These are phyloP conservation scores for Neonectria faginata DNA, from an alignment of 2,329 filamentous ascomycete species.

Conservation along the genomic window DNA sequence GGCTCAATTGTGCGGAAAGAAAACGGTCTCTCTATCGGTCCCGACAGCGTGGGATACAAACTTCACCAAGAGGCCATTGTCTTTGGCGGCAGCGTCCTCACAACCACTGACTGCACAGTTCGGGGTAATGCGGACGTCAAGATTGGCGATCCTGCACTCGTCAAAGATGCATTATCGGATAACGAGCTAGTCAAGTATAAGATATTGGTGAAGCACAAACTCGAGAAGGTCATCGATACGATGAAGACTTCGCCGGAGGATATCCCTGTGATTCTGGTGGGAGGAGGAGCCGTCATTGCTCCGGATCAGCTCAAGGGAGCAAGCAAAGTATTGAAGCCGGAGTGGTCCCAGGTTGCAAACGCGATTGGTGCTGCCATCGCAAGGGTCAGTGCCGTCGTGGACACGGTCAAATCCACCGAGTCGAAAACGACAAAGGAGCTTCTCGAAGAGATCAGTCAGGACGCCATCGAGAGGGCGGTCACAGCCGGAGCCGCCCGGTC, in stretches of 20 bases:
- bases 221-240: conserved; percentile 68
- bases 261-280: conserved; percentile 70
- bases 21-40: conserved; percentile 62
- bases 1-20: conserved; percentile 63
- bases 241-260: conserved; percentile 73
- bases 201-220: conserved; percentile 58
- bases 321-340: conserved; percentile 66
- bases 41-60: conserved; percentile 71
- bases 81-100: conserved; percentile 68
- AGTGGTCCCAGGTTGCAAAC: conserved; percentile 71
- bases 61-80: conserved; percentile 65
- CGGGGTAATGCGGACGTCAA: conserved; percentile 47
- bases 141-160: conserved; percentile 57
- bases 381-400: conserved; percentile 66
- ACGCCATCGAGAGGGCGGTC: conserved; percentile 59
- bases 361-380: conserved; percentile 74
- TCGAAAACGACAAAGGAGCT: conserved; percentile 52
- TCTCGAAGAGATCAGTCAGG: conserved; percentile 52
- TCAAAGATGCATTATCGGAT: conserved; percentile 47
- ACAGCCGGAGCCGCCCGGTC: conserved; percentile 58
- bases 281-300: conserved; percentile 70
- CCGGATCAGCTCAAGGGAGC: conserved; percentile 67
- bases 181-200: conserved; percentile 54
- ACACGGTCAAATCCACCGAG: conserved; percentile 63
- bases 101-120: conserved; percentile 68